phyloP scores from a whole-genome alignment of 352 stramenopile genomes.

The Phytophthora chlamydospora region DNA sequence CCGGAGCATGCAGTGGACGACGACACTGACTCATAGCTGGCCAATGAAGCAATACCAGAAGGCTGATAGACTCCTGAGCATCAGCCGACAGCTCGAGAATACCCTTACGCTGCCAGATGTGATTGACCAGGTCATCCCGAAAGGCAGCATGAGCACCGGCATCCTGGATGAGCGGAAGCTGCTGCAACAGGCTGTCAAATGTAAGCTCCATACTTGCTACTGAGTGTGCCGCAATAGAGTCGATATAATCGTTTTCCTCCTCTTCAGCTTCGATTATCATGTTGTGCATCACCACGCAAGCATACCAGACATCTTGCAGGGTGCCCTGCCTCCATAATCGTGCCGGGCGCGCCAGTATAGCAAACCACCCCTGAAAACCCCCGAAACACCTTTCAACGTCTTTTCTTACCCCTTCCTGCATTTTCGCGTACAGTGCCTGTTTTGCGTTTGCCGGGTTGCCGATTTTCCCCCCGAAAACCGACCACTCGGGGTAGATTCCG shows the following conservation, averaged over 20 bases:
- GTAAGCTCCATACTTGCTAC: not conserved
- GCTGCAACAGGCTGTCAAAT: not conserved
- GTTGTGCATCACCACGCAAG: constrained; percentile 29
- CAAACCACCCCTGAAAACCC: constrained; percentile 17
- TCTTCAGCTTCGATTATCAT: constrained; percentile 22
- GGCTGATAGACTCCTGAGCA: no score
- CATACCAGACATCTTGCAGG: constrained; percentile 5
- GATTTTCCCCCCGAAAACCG: constrained; percentile 30
- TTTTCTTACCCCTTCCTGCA: constrained; percentile 26
- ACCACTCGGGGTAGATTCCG: constrained; percentile 26
- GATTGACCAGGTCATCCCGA: constrained; percentile 1
- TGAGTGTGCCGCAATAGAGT: not conserved
- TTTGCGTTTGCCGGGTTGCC: constrained; percentile 5
- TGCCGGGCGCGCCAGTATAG: not conserved
- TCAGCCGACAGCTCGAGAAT: no score
- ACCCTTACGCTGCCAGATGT: not conserved
- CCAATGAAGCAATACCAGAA: no score
- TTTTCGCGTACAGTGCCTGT: constrained; percentile 10
- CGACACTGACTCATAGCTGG: no score
- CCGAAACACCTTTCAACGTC: constrained; percentile 38
- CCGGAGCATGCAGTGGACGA: no score
- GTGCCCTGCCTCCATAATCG: not conserved
- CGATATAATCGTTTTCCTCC: not conserved
- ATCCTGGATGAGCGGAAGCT: not conserved
- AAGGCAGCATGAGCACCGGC: not conserved